Evolutionary conservation across 2,329 filamentous ascomycete species (phyloP).

Genomic region (Dothiorella sarmentorum): DNA sequence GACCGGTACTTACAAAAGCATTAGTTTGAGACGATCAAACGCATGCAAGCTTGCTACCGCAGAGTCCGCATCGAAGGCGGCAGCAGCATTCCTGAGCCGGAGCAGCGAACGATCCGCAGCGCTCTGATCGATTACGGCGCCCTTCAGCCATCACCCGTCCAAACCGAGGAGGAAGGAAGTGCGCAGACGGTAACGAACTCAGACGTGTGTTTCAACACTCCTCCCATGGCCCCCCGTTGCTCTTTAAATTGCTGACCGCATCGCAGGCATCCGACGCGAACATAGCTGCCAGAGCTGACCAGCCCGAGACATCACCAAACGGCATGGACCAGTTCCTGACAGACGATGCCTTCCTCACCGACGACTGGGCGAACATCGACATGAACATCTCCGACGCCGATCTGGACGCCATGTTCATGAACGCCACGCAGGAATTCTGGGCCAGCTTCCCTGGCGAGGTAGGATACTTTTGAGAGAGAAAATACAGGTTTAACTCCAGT

Average conservation of each 20-base stretch:
- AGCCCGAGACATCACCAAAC: neutral
- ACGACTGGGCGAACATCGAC: conserved; percentile 33
- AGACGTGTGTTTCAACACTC: neutral
- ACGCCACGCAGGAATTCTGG: conserved; percentile 40
- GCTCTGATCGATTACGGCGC: conserved; percentile 43
- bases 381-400: conserved; percentile 35
- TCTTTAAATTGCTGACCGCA: neutral
- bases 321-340: neutral
- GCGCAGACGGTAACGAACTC: neutral
- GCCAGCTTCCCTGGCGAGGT: conserved; percentile 39
- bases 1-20: neutral
- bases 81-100: conserved; percentile 33
- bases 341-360: conserved; percentile 24
- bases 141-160: conserved; percentile 38
- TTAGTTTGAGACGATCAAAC: conserved; percentile 41
- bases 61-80: conserved; percentile 34
- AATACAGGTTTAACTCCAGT: neutral
- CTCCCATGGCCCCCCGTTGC: neutral
- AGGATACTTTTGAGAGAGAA: conserved; percentile 24
- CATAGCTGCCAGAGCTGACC: neutral
- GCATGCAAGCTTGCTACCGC: conserved; percentile 41
- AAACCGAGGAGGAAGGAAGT: conserved; percentile 28
- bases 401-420: conserved; percentile 38
- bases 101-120: conserved; percentile 35
- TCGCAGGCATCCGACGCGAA: neutral